Conservation (phyloP, 306 rosid genomes). For the Acacia acuminata region DNA sequence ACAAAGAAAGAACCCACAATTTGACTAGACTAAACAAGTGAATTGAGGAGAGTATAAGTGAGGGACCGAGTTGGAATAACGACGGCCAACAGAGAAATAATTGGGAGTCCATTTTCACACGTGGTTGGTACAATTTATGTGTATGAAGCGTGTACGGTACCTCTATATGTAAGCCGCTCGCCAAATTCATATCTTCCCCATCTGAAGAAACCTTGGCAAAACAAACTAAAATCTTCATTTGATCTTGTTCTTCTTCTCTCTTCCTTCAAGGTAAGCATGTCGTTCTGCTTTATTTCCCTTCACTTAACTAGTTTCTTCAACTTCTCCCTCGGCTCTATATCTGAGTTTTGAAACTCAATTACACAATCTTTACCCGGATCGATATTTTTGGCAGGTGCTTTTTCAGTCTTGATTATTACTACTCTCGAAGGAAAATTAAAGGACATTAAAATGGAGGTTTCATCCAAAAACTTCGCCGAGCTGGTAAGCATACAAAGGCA, state of each 20-base stretch:
- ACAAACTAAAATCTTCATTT: background rate
- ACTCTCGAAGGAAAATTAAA: background rate
- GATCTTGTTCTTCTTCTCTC: background rate
- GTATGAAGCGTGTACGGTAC: conserved; percentile 33
- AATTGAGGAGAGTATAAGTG: background rate
- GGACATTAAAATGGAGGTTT: conserved; percentile 25
- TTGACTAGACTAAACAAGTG: conserved; percentile 43
- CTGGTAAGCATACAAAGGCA: conserved; percentile 35
- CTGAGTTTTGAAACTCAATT: background rate
- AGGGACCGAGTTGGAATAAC: conserved; percentile 27
- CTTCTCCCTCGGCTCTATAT: background rate
- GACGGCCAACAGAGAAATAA: background rate
- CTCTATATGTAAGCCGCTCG: background rate
- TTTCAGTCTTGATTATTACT: background rate
- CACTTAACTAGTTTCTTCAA: background rate
- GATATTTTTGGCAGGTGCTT: background rate
- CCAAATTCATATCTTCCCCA: conserved; percentile 6
- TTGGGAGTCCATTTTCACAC: conserved; percentile 34
- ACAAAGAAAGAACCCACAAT: conserved; percentile 38
- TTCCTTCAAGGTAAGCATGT: conserved; percentile 7
- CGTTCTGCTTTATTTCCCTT: background rate
- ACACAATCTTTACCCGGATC: background rate
- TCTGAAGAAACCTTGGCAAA: background rate
- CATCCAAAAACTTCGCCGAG: conserved; percentile 39
- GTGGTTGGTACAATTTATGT: conserved; percentile 19